These are phyloP conservation scores for Camelina laxa DNA, from an alignment of 345 rosid genomes.

Conservation along the genomic window DNA sequence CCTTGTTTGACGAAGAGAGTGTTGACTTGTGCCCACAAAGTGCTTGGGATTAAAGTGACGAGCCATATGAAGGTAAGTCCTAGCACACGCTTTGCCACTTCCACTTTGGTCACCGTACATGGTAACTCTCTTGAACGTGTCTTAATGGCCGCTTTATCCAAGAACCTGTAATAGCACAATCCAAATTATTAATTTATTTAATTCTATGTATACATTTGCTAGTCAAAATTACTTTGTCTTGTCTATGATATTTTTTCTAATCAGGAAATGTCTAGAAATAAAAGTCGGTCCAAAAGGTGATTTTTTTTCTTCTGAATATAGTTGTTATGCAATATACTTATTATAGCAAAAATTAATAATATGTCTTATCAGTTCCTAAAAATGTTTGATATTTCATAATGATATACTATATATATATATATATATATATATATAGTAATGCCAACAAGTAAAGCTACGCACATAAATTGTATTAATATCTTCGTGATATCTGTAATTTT, in stretches of 20 bases:
- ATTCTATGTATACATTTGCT: neutral
- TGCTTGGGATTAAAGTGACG: slow-evolving; percentile 81
- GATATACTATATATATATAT: neutral
- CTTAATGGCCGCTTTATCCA: slow-evolving; percentile 89
- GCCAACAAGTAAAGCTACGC: slow-evolving; percentile 8
- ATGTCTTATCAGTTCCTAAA: slow-evolving; percentile 23
- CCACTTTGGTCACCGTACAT: slow-evolving; percentile 86
- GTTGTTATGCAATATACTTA: slow-evolving; percentile 17
- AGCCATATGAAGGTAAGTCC: slow-evolving; percentile 81
- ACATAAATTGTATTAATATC: neutral
- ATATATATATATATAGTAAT: neutral
- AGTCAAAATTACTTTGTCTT: slow-evolving; percentile 4
- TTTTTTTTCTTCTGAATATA: slow-evolving; percentile 12
- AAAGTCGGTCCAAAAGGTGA: slow-evolving; percentile 15
- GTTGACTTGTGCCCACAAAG: slow-evolving; percentile 90
- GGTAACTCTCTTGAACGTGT: slow-evolving; percentile 47
- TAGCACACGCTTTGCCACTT: slow-evolving; percentile 70
- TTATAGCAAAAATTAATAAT: neutral
- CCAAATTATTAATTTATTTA: neutral
- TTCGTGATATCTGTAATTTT: slow-evolving; percentile 11
- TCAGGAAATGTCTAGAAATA: neutral
- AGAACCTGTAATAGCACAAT: slow-evolving; percentile 53
- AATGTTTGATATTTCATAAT: neutral
- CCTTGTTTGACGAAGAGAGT: slow-evolving; percentile 94
- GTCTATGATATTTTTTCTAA: slow-evolving; percentile 8